Conservation (phyloP, 1,139 yeast species). For the Geotrichum candidum region DNA sequence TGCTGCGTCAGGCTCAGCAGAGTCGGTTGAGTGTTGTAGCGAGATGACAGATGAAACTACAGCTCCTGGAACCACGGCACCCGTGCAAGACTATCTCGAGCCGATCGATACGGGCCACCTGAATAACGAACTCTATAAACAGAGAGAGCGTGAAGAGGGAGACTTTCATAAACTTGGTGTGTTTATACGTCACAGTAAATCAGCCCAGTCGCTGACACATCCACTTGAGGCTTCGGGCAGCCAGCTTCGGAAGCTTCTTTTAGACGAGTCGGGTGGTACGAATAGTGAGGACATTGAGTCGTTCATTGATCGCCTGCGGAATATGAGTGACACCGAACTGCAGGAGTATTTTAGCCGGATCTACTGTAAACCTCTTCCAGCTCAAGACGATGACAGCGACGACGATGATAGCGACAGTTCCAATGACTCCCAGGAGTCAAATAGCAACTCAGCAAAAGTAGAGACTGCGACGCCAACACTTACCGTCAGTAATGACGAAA, state of each 20-base stretch:
- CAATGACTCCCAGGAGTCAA: too few species aligned
- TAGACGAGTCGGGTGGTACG: not conserved
- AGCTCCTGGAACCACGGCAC: not conserved
- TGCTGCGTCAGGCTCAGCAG: conserved; percentile 4
- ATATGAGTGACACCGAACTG: conserved; percentile 1
- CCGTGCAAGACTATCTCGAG: not conserved
- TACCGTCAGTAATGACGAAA: not conserved
- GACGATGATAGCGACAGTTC: not conserved
- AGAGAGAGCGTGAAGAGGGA: conserved; percentile 84
- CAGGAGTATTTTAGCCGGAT: conserved; percentile 1
- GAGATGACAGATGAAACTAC: not conserved
- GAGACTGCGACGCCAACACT: not conserved
- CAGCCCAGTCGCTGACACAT: not conserved
- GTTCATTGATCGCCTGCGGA: not conserved
- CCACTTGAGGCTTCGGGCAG: not conserved
- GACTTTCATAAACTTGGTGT: conserved; percentile 78
- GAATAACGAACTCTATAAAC: conserved; percentile 33
- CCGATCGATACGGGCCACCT: not conserved
- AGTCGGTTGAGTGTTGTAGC: not conserved
- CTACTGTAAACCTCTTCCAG: not conserved
- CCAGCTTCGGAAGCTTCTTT: conserved; percentile 1
- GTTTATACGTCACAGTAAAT: conserved; percentile 20
- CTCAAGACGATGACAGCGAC: not conserved
- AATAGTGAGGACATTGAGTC: not conserved
- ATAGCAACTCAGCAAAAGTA: not conserved